Evolutionary conservation across 106 monocot species (phyloP), one percentile per base, ranked within the genome.

Genomic region (Allium cepa): DNA sequence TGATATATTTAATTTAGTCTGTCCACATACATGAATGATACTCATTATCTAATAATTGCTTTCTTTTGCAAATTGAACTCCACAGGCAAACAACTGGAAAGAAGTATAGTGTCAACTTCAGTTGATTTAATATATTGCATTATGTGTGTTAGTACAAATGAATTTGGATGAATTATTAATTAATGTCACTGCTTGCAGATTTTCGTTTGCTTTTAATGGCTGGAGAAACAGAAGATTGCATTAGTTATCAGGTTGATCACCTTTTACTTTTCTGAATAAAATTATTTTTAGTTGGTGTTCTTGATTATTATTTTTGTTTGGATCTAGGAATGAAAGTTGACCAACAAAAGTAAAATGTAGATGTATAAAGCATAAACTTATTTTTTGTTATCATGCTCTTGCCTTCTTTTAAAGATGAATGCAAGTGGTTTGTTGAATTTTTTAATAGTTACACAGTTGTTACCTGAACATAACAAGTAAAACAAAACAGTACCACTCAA

Each of bases 191-290:
- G 49, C 68, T 45, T 46, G 68, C 53, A 53, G 47, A 58, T 67
- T 45, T 10, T 68, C 8, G 10, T 46, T 52, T n/a, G 53, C 12
- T 53, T 62, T 52, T 17, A 3, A 75, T 75, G 75, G 69, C 75
- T 13, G 75, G 69, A 62, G 75, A 69, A 69, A 17, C 45, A 47
- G 68, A 69, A 69, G 75, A 75, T 22, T 51, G 53, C 68, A 62
- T 55, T 55, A 62, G 52, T 22, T 68, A 61, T 62, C 75, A 75
- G 75, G 75, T 75, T 61, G 17, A 8, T 66, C 3, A 22, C 10
- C 28, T 26, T 26, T 48, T 50, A 66, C n/a, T 66, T 50, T 63
- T 47, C 46, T 8, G 47, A 14, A 47, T 14, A 47, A 46, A 12
- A 26, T 50, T 66, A 1, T 63, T 13, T 3, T 0, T 13, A 52